Conservation (phyloP, 192 early-diverging fungal genomes). For the Backusella morwellensis region DNA sequence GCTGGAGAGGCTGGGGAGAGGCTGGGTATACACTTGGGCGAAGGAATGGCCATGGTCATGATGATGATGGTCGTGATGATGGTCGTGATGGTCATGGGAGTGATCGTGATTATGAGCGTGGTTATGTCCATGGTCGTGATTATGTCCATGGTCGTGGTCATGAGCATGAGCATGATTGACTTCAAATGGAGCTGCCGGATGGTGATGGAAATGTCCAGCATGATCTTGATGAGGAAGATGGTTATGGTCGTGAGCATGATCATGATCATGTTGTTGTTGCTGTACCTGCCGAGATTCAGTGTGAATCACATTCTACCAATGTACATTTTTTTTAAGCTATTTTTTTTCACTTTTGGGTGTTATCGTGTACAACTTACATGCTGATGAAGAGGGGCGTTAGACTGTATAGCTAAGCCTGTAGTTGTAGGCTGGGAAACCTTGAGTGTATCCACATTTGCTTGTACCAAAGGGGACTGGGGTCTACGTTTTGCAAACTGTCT, state of each 20-base stretch:
- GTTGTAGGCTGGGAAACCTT: neutral
- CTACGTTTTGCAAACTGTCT: constrained; percentile 14
- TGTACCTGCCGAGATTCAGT: neutral
- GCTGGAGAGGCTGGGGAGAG: constrained; percentile 38
- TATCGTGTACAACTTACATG: neutral
- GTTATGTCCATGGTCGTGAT: neutral
- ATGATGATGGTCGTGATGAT: neutral
- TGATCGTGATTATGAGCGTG: constrained; percentile 1
- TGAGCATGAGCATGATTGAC: neutral
- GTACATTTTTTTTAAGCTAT: neutral
- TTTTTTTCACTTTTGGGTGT: neutral
- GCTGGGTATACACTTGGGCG: constrained; percentile 21
- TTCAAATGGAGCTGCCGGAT: neutral
- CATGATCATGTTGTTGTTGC: constrained; percentile 12
- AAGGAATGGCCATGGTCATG: constrained; percentile 27
- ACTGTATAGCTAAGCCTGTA: neutral
- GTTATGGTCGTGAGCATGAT: constrained; percentile 10
- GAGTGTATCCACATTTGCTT: neutral
- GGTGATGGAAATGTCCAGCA: neutral
- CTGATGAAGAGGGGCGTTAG: constrained; percentile 1
- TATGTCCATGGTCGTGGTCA: constrained; percentile 22
- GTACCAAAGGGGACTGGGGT: constrained; percentile 7
- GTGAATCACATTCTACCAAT: neutral
- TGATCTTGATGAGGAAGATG: constrained; percentile 3
- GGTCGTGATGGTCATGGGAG: constrained; percentile 14